These are phyloP conservation scores for Verticillium klebahnii DNA, from an alignment of 2,329 filamentous ascomycete genomes.

Conservation along the genomic window DNA sequence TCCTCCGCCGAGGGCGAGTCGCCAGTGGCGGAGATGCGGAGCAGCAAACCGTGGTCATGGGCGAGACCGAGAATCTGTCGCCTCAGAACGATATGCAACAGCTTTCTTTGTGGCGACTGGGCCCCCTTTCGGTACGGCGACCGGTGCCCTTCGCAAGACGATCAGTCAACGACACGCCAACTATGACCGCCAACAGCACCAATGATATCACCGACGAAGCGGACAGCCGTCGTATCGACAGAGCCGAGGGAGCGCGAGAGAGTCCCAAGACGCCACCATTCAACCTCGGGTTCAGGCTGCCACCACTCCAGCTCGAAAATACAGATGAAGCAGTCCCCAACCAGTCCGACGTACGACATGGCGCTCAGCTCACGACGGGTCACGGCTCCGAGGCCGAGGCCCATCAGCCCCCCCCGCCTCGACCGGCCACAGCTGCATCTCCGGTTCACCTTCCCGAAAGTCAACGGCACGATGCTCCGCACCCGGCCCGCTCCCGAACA, in stretches of 20 bases:
- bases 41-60: background rate
- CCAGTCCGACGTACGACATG: background rate
- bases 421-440: background rate
- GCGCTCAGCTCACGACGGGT: background rate
- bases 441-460: background rate
- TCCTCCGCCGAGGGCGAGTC: background rate
- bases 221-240: background rate
- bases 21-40: background rate
- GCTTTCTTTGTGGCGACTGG: background rate
- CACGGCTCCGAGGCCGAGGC: background rate
- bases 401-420: background rate
- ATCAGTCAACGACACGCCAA: background rate
- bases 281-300: slow-evolving; percentile 19
- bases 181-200: background rate
- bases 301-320: background rate
- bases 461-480: background rate
- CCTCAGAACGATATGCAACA: background rate
- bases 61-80: background rate
- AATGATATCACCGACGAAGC: background rate
- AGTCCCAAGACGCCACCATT: slow-evolving; percentile 45
- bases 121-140: background rate
- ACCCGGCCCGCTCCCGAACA: background rate
- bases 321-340: background rate
- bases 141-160: background rate
- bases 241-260: slow-evolving; percentile 13